Evolutionary conservation across 768 basidiomycete genomes (phyloP).

Genomic region (Russula ochroleuca): DNA sequence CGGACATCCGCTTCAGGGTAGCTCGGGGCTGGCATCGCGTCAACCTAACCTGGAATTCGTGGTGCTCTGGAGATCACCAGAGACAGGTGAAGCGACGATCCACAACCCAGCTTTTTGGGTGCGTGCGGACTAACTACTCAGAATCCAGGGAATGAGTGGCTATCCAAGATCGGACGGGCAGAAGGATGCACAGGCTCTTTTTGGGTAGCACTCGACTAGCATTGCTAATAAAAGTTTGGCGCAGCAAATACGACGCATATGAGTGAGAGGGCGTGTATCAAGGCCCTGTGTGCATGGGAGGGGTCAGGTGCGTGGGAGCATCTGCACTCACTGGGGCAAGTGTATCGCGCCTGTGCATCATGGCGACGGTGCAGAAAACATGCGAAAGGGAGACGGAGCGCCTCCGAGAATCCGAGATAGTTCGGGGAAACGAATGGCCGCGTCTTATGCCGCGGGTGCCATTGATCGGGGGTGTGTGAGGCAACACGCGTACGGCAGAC

Average conservation of each 20-base stretch:
- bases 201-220: slow-evolving; percentile 1
- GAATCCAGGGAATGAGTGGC: not conserved
- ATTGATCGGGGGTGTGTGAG: not conserved
- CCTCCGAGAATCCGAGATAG: not conserved
- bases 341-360: slow-evolving; percentile 15
- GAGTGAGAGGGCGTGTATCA: not conserved
- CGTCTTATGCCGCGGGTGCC: not conserved
- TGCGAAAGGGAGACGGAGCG: slow-evolving; percentile 6
- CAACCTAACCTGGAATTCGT: not conserved
- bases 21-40: not conserved
- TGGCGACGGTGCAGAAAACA: slow-evolving; percentile 18
- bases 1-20: not conserved
- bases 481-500: not conserved
- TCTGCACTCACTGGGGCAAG: not conserved
- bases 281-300: slow-evolving; percentile 10
- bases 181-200: not conserved
- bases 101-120: not conserved
- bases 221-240: not conserved
- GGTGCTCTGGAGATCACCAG: not conserved
- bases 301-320: slow-evolving; percentile 2
- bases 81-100: not conserved
- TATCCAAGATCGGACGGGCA: not conserved
- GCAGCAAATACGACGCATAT: not conserved
- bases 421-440: slow-evolving; percentile 8
- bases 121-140: not conserved